Evolutionary conservation across 2,329 filamentous ascomycete species (phyloP).

Genomic region (Trichoderma endophyticum): DNA sequence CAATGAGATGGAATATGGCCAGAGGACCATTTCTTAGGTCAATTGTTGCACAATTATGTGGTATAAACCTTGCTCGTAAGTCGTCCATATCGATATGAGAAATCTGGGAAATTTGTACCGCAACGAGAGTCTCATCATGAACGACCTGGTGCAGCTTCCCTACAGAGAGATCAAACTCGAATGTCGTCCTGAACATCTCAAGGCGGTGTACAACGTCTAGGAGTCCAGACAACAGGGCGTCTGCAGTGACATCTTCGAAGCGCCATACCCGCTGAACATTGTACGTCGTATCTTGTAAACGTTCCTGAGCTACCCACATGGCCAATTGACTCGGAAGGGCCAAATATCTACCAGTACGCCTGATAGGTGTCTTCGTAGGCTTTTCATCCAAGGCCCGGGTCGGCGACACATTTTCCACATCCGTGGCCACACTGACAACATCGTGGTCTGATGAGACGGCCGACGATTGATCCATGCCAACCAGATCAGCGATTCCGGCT

Average conservation of each 20-base stretch:
- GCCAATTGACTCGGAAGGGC: not conserved
- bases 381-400: not conserved
- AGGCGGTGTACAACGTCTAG: not conserved
- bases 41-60: not conserved
- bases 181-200: not conserved
- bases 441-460: not conserved
- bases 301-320: not conserved
- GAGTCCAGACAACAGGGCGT: not conserved
- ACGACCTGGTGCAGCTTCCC: not conserved
- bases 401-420: not conserved
- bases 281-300: not conserved
- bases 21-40: not conserved
- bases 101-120: not conserved
- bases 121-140: not conserved
- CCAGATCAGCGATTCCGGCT: not conserved
- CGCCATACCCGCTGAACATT: not conserved
- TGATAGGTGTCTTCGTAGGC: not conserved
- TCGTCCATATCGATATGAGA: not conserved
- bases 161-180: not conserved
- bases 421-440: not conserved
- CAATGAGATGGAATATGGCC: not conserved
- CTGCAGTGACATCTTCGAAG: not conserved
- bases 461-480: not conserved
- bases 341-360: not conserved
- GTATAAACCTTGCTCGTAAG: not conserved